These are phyloP conservation scores for Allium cepa DNA, from an alignment of 106 monocot genomes.

Conservation along the genomic window DNA sequence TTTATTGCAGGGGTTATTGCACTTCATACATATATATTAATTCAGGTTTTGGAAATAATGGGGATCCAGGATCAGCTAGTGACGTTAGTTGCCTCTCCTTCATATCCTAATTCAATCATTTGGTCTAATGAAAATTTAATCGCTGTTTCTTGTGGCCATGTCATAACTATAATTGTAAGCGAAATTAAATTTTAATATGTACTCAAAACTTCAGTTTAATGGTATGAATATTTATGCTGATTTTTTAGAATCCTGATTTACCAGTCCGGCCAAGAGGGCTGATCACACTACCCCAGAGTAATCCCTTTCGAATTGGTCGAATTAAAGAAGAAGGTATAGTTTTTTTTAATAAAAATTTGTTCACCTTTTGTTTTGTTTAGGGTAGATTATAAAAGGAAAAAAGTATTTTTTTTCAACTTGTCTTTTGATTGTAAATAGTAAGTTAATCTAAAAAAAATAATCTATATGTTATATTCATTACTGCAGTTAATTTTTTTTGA, in stretches of 20 bases:
- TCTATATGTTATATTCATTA: no score
- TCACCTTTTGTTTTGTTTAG: no score
- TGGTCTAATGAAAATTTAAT: conserved; percentile 94
- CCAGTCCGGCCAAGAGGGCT: conserved; percentile 52
- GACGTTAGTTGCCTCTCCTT: conserved; percentile 58
- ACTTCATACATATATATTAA: not conserved
- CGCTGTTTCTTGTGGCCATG: conserved; percentile 67
- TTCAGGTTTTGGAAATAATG: conserved; percentile 10
- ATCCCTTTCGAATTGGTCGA: conserved; percentile 51
- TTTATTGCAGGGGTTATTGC: no score
- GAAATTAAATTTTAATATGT: not conserved
- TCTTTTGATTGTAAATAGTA: no score
- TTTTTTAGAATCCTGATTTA: conserved; percentile 58
- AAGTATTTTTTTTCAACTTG: no score
- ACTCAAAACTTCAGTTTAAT: not conserved
- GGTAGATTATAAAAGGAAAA: no score
- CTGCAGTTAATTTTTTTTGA: no score
- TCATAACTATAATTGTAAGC: conserved; percentile 79
- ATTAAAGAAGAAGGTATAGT: conserved; percentile 57
- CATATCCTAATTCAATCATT: conserved; percentile 64
- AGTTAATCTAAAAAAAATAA: no score
- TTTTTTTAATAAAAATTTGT: not conserved
- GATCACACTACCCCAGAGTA: conserved; percentile 45
- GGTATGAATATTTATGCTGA: not conserved
- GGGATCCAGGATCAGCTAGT: conserved; percentile 33